A percentile compares a stretch with the other conserved stretches of the same genome.
Conservation (phyloP, 2,329 filamentous ascomycete genomes). For the Myriosclerotinia scirpicola region DNA sequence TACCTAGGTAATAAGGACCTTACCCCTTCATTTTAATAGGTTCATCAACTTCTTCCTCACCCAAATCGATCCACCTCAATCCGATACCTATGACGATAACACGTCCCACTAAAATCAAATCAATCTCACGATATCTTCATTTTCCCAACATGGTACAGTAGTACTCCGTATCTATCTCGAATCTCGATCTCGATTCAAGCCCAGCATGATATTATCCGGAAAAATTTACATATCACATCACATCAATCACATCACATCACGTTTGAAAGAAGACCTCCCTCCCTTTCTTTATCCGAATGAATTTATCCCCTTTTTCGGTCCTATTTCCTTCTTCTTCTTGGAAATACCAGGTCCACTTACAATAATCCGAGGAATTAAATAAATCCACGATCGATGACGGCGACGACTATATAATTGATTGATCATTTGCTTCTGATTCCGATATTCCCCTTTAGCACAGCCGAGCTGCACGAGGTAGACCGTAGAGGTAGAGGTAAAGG, state of each 20-base stretch:
- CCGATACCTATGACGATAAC: not conserved
- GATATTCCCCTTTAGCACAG: no score
- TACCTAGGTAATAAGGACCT: no score
- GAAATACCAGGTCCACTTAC: not conserved
- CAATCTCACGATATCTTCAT: constrained; percentile 16
- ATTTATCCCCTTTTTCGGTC: constrained; percentile 7
- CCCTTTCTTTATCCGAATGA: not conserved
- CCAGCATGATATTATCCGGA: not conserved
- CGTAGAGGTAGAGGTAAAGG: no score
- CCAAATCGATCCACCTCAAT: not conserved
- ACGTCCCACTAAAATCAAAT: not conserved
- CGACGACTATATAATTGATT: no score
- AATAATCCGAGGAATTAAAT: not conserved
- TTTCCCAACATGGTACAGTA: not conserved
- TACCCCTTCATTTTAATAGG: not conserved
- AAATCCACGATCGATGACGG: not conserved
- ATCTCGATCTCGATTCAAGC: not conserved
- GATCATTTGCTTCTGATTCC: no score
- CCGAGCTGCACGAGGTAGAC: no score
- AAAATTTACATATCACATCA: not conserved
- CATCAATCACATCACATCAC: not conserved
- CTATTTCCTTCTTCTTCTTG: no score
- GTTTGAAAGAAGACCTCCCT: no score
- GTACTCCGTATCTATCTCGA: not conserved
- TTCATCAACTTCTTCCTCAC: no score